Base-by-base conservation (phyloP, 179 eudicot species). In the Beta corolliflora region DNA sequence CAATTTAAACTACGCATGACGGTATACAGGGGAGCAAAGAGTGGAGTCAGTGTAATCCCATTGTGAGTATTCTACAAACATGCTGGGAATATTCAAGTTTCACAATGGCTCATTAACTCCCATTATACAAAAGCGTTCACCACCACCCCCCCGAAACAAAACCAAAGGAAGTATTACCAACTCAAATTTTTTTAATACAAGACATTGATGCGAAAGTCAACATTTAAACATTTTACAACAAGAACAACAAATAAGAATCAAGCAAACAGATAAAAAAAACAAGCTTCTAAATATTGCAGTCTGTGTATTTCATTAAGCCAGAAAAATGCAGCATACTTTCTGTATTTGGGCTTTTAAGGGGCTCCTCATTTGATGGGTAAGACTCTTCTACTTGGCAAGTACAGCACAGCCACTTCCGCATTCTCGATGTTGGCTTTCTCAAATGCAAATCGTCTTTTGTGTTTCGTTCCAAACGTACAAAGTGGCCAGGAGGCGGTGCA, bases 341-440 rank as follows among this genome's bases (percentile, higher is more conserved):
- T n/a, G 75, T 52, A 83, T 81, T 81, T 21, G 91, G 89, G 84
- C 87, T 88, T 82, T 91, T 90, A 79, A 84, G 82, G 74, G 69
- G 88, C 79, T 90, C 97, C 48, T 91, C 93, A 29, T 86, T 79
- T 65, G 88, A 64, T 29, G 84, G 91, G 85, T 88, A 87, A 14
- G 92, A 75, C 87, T 92, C 94, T 53, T 91, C 93, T 59, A 91
- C 93, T 23, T 89, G 92, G 83, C 94, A 87, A 60, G 90, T 81
- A 82, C 94, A 92, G 73, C 94, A 92, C 61, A 92, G 83, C 97
- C 97, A 92, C 91, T 86, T 88, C 79, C 92, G 91, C 93, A 91
- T 92, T 89, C 90, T 92, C 72, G 89, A 86, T 71, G 80, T 77
- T 41, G 83, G 82, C 92, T 84, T 91, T 82, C 89, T 85, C 88